phyloP scores from a whole-genome alignment of 805 yeast genomes.

The Debaryomyces castellii region DNA sequence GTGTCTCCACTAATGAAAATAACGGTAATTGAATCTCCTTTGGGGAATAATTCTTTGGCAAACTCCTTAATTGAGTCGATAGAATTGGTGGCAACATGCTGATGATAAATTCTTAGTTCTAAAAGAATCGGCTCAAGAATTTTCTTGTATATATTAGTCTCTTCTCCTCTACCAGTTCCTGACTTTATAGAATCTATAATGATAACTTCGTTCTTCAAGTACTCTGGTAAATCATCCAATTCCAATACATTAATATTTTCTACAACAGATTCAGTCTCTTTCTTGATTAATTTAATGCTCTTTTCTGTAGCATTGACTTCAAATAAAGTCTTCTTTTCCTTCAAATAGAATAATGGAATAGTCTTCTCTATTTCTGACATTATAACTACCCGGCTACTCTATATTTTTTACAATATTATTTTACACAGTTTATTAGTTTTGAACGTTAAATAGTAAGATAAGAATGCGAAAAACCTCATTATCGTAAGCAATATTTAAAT shows the following conservation, averaged over 20 bases:
- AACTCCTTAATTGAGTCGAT: slow-evolving; percentile 38
- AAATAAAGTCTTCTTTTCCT: not conserved
- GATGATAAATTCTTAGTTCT: slow-evolving; percentile 31
- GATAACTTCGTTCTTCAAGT: slow-evolving; percentile 11
- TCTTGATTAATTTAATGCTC: not conserved
- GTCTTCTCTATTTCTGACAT: not conserved
- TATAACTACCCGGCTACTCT: not conserved
- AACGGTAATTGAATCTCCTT: slow-evolving; percentile 35
- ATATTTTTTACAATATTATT: no score
- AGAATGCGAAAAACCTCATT: not conserved
- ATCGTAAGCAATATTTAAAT: not conserved
- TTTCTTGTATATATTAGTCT: slow-evolving; percentile 35
- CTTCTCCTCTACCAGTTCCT: slow-evolving; percentile 40
- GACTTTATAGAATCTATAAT: slow-evolving; percentile 49
- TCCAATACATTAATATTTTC: not conserved
- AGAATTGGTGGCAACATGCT: slow-evolving; percentile 44
- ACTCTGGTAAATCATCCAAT: not conserved
- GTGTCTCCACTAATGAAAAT: slow-evolving; percentile 85
- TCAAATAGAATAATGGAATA: not conserved
- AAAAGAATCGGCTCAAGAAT: slow-evolving; percentile 50
- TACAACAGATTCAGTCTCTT: not conserved
- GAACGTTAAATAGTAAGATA: not conserved
- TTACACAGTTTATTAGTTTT: not conserved
- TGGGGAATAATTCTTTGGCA: slow-evolving; percentile 29
- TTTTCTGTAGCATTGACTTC: not conserved